Conservation (phyloP, 305 asterid species). For the Coffea humblotiana region DNA sequence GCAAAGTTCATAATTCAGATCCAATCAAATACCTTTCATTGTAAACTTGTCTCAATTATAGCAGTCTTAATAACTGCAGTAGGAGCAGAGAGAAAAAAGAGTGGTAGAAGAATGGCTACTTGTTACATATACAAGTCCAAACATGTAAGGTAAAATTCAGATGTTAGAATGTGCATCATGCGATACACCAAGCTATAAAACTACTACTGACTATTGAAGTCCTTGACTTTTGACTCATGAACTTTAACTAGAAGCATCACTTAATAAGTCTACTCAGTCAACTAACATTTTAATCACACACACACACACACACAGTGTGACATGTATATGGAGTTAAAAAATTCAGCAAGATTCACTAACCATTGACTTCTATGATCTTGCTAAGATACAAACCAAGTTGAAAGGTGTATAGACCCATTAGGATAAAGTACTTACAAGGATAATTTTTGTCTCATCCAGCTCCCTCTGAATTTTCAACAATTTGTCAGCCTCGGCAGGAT, state of each 20-base stretch:
- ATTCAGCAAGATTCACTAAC: neutral
- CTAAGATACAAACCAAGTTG: neutral
- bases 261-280: neutral
- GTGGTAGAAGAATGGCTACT: too few species aligned
- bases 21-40: neutral
- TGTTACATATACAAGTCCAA: neutral
- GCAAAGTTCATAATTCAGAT: neutral
- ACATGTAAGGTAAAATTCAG: neutral
- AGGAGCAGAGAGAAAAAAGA: neutral
- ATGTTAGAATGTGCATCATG: neutral
- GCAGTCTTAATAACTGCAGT: neutral
- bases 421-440: constrained; percentile 66
- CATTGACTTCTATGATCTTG: neutral
- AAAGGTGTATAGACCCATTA: neutral
- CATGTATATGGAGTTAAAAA: neutral
- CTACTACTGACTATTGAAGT: neutral
- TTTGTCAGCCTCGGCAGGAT: constrained; percentile 98
- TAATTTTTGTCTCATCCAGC: constrained; percentile 95
- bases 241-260: neutral
- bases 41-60: neutral
- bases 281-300: neutral
- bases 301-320: too few species aligned
- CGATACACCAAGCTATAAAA: neutral
- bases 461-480: constrained; percentile 86
- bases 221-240: neutral